Evolutionary conservation across 1,139 yeast species (phyloP).

Genomic region (Yamadazyma diospyri): DNA sequence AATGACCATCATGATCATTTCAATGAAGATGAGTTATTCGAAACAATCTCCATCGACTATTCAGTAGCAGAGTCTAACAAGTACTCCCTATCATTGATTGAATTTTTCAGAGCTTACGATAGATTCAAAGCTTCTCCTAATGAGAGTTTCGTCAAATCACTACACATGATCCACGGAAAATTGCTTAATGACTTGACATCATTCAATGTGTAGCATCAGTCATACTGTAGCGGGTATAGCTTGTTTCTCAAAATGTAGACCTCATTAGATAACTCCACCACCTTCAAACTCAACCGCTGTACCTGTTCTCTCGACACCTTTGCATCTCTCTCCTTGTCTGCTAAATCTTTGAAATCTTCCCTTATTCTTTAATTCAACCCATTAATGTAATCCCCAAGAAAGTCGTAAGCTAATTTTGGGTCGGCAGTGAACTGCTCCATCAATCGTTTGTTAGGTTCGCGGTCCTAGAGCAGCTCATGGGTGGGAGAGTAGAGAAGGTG

Average conservation of each 20-base stretch:
- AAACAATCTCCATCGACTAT: constrained; percentile 13
- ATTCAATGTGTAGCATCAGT: constrained; percentile 1
- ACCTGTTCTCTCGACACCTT: background rate
- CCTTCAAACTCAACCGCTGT: constrained; percentile 2
- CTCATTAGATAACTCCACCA: background rate
- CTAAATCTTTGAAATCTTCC: background rate
- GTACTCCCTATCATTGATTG: constrained; percentile 10
- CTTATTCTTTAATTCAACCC: background rate
- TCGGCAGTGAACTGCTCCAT: background rate
- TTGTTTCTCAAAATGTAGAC: constrained; percentile 1
- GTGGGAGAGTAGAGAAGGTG: too few species aligned
- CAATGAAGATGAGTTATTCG: constrained; percentile 11
- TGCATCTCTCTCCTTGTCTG: background rate
- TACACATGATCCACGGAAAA: constrained; percentile 13
- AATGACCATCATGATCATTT: constrained; percentile 11
- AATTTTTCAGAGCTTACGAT: constrained; percentile 7
- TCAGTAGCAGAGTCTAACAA: constrained; percentile 12
- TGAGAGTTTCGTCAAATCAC: constrained; percentile 10
- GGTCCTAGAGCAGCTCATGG: too few species aligned
- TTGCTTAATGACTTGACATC: constrained; percentile 12
- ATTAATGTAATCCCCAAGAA: constrained; percentile 4
- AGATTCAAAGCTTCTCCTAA: constrained; percentile 5
- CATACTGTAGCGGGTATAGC: constrained; percentile 1
- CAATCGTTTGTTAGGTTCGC: too few species aligned
- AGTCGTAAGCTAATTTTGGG: constrained; percentile 5